Conservation (phyloP, 2,329 filamentous ascomycete genomes). For the Aureobasidium sp. region DNA sequence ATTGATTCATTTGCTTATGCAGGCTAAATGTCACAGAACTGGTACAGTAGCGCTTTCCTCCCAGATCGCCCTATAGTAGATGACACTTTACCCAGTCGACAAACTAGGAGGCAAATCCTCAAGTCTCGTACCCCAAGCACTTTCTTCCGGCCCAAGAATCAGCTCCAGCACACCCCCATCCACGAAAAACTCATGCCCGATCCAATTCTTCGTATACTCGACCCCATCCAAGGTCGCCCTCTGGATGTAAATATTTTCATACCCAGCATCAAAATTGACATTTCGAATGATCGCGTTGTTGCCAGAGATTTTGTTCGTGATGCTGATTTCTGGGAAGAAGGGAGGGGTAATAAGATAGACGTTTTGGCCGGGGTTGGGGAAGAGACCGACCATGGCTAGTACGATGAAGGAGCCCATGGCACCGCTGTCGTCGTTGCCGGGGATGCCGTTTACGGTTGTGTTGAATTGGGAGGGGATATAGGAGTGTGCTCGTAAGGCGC, state of each 20-base stretch:
- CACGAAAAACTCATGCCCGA: conserved; percentile 40
- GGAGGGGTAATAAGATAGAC: conserved; percentile 44
- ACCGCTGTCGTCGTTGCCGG: conserved; percentile 42
- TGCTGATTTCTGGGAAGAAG: conserved; percentile 37
- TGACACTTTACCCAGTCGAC: conserved; percentile 1
- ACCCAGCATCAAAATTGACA: conserved; percentile 36
- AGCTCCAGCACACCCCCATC: conserved; percentile 39
- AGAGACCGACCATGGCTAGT: conserved; percentile 39
- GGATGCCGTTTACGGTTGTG: conserved; percentile 34
- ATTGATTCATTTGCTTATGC: no score
- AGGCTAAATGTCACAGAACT: no score
- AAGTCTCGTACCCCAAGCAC: conserved; percentile 36
- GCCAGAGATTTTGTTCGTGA: conserved; percentile 35
- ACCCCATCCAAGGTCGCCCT: conserved; percentile 37
- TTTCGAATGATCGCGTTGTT: conserved; percentile 37
- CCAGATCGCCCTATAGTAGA: no score
- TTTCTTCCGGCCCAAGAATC: conserved; percentile 36
- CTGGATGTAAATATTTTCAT: conserved; percentile 40
- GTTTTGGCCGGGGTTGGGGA: conserved; percentile 42
- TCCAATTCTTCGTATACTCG: conserved; percentile 39
- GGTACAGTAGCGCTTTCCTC: no score
- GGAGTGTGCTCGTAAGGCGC: conserved; percentile 35
- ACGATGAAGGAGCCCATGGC: conserved; percentile 42
- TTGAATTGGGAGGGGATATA: conserved; percentile 42
- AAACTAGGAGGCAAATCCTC: conserved; percentile 39